Conservation (phyloP, 1,139 yeast species). For the Zygosaccharomyces sapae region DNA sequence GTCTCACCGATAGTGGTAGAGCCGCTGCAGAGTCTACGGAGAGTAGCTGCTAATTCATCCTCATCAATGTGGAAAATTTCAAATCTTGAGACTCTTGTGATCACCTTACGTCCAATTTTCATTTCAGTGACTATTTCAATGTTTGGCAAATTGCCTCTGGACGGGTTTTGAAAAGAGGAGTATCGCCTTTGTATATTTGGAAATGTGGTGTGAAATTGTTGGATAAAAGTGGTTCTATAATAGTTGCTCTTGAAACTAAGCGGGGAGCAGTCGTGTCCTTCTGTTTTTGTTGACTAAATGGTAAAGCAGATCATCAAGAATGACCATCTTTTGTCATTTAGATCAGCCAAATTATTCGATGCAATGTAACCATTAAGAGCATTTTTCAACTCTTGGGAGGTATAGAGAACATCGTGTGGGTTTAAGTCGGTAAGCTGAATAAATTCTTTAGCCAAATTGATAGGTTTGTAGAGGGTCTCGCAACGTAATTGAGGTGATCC, state of each 20-base stretch:
- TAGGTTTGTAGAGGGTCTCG: slow-evolving; percentile 52
- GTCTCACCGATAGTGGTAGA: slow-evolving; percentile 68
- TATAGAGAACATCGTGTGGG: slow-evolving; percentile 42
- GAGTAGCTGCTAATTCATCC: slow-evolving; percentile 58
- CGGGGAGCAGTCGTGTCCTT: slow-evolving; percentile 25
- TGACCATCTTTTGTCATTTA: slow-evolving; percentile 44
- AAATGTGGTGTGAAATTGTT: slow-evolving; percentile 55
- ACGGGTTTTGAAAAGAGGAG: slow-evolving; percentile 39
- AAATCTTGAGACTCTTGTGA: slow-evolving; percentile 67
- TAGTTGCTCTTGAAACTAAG: slow-evolving; percentile 47
- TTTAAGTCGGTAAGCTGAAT: slow-evolving; percentile 45
- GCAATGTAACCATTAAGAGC: slow-evolving; percentile 55
- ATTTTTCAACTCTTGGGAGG: slow-evolving; percentile 50
- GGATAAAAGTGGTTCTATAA: slow-evolving; percentile 47
- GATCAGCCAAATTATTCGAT: slow-evolving; percentile 49
- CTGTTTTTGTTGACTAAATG: slow-evolving; percentile 36
- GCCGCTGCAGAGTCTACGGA: slow-evolving; percentile 82
- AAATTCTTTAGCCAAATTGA: slow-evolving; percentile 46
- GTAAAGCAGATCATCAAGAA: slow-evolving; percentile 48
- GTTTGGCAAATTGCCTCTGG: slow-evolving; percentile 65
- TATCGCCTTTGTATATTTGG: slow-evolving; percentile 49
- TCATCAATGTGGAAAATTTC: slow-evolving; percentile 68
- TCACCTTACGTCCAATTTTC: slow-evolving; percentile 76
- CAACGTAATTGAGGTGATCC: slow-evolving; percentile 36
- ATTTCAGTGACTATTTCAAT: slow-evolving; percentile 66